Percentiles rank a stretch among this genome's conserved stretches.
Evolutionary conservation across 257 asterid genomes (phyloP).

Genomic region (Solanum etuberosum): DNA sequence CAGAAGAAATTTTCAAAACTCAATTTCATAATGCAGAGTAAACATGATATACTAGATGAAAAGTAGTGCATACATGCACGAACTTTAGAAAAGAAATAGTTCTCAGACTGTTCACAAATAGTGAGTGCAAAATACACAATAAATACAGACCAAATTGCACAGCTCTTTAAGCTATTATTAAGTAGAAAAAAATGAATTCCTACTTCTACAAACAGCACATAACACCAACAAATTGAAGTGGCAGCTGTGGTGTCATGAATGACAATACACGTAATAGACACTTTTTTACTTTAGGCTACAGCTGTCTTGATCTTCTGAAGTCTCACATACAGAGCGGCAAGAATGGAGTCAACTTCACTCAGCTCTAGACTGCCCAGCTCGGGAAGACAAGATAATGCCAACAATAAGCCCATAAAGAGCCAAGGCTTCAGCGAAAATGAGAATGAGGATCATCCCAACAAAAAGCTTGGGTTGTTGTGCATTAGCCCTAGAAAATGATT

Average conservation of each 20-base stretch:
- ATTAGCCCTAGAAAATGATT: constrained; percentile 39
- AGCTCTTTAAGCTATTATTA: neutral
- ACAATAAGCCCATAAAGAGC: constrained; percentile 68
- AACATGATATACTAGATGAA: neutral
- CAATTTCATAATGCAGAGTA: neutral
- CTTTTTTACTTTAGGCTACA: neutral
- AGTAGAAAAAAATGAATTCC: neutral
- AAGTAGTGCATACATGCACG: neutral
- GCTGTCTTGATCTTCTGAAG: neutral
- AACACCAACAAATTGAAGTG: neutral
- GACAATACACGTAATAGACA: neutral
- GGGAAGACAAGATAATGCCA: constrained; percentile 62
- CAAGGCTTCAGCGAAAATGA: constrained; percentile 67
- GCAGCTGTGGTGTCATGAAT: neutral
- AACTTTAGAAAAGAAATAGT: neutral
- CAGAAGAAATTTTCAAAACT: neutral
- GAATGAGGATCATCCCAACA: constrained; percentile 73
- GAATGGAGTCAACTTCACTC: constrained; percentile 15
- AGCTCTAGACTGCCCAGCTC: constrained; percentile 74
- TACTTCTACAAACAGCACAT: neutral
- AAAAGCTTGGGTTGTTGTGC: constrained; percentile 71
- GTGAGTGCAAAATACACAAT: neutral
- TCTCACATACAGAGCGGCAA: neutral
- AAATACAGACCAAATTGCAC: neutral
- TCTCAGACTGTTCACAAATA: neutral